A percentile compares a stretch with the other conserved stretches of the same genome.
Evolutionary conservation across 495 filamentous ascomycete genomes (phyloP).

Genomic region (Immersiella caudata): DNA sequence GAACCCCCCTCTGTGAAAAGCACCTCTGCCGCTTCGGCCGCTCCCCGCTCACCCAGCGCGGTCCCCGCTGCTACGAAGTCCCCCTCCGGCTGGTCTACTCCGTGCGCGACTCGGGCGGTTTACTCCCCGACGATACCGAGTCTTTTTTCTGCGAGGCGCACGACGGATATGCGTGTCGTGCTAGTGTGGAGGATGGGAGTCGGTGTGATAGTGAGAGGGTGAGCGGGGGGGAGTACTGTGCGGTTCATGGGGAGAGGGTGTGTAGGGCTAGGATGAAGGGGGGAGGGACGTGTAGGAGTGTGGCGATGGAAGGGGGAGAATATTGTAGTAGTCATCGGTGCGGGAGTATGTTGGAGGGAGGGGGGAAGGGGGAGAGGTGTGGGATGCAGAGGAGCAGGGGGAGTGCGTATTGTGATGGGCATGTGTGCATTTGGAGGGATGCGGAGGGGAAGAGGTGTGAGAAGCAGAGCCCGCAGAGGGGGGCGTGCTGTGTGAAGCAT

Average conservation of each 20-base stretch:
- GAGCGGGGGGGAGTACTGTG: constrained; percentile 7
- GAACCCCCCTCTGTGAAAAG: constrained; percentile 15
- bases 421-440: constrained; percentile 20
- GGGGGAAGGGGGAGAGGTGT: constrained; percentile 11
- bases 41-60: neutral
- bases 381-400: constrained; percentile 7
- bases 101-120: constrained; percentile 19
- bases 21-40: constrained; percentile 24
- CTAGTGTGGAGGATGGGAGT: constrained; percentile 15
- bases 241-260: constrained; percentile 6
- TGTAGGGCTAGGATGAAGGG: constrained; percentile 11
- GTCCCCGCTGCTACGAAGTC: constrained; percentile 10
- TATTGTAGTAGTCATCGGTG: constrained; percentile 17
- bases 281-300: constrained; percentile 7
- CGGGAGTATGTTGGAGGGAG: constrained; percentile 6
- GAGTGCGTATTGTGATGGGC: constrained; percentile 12
- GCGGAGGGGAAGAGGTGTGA: constrained; percentile 7
- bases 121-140: constrained; percentile 20
- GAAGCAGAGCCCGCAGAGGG: constrained; percentile 9
- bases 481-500: constrained; percentile 20
- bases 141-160: constrained; percentile 14
- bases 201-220: constrained; percentile 13
- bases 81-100: constrained; percentile 20
- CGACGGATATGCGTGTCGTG: constrained; percentile 18
- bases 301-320: constrained; percentile 18